phyloP scores from a whole-genome alignment of 352 stramenopile genomes.

The Globisporangium recalcitrans region DNA sequence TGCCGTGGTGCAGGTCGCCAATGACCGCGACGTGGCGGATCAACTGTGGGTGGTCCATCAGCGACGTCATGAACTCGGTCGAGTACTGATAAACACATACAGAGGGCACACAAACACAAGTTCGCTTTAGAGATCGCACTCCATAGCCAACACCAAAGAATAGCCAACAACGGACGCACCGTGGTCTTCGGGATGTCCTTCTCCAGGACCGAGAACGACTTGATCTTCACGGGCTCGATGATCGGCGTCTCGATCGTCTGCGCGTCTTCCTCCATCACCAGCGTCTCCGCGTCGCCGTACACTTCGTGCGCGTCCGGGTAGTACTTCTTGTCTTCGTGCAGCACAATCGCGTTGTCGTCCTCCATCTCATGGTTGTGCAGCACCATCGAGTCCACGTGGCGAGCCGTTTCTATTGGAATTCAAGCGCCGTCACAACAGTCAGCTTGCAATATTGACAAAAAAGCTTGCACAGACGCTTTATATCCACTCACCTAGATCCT shows the following conservation, averaged over 20 bases:
- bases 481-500: slow-evolving; percentile 16
- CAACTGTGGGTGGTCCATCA: slow-evolving; percentile 88
- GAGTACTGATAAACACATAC: slow-evolving; percentile 51
- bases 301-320: slow-evolving; percentile 97
- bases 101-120: not conserved
- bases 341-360: slow-evolving; percentile 93
- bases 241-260: slow-evolving; percentile 98
- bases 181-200: slow-evolving; percentile 76
- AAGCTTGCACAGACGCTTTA: not conserved
- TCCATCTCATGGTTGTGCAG: slow-evolving; percentile 43
- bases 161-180: slow-evolving; percentile 11
- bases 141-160: not conserved
- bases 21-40: slow-evolving; percentile 95
- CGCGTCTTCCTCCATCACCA: slow-evolving; percentile 98
- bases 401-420: slow-evolving; percentile 16
- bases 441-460: not conserved
- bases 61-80: slow-evolving; percentile 81
- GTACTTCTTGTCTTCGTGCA: slow-evolving; percentile 99
- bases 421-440: not conserved
- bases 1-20: slow-evolving; percentile 96
- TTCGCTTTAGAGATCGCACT: not conserved
- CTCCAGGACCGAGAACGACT: slow-evolving; percentile 90
- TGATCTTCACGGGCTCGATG: slow-evolving; percentile 93
- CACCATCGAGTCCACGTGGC: slow-evolving; percentile 41
- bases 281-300: slow-evolving; percentile 94